Evolutionary conservation across 208 protist species (phyloP).

Genomic region (Crithidia fasciculata): DNA sequence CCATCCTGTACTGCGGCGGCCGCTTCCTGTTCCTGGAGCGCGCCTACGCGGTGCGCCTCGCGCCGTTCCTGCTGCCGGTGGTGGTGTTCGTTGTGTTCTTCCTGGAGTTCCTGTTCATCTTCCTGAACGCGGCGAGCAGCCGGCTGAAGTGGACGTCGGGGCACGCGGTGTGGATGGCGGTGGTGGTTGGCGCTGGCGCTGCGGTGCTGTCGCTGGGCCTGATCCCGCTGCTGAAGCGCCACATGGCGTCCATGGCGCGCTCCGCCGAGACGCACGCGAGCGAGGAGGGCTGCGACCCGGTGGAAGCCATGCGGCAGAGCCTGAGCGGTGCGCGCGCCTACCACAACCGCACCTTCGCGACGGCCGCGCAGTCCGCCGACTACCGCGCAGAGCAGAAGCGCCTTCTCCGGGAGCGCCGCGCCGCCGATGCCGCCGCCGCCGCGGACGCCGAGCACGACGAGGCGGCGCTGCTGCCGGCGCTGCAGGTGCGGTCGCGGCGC

Average conservation of each 20-base stretch:
- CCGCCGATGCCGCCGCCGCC: neutral
- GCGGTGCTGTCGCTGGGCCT: slow-evolving; percentile 40
- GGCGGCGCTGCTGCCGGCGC: neutral
- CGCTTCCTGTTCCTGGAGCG: slow-evolving; percentile 50
- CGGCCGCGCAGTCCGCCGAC: slow-evolving; percentile 10
- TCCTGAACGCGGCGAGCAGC: slow-evolving; percentile 58
- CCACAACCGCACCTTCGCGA: slow-evolving; percentile 15
- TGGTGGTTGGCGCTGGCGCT: slow-evolving; percentile 45
- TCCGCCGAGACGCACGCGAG: slow-evolving; percentile 29
- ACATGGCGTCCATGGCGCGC: slow-evolving; percentile 20
- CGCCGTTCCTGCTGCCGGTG: slow-evolving; percentile 48
- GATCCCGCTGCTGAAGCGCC: slow-evolving; percentile 53
- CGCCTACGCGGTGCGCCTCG: slow-evolving; percentile 37
- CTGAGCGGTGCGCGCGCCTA: slow-evolving; percentile 28
- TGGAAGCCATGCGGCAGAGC: slow-evolving; percentile 41
- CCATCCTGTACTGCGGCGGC: slow-evolving; percentile 41
- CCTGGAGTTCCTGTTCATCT: slow-evolving; percentile 76
- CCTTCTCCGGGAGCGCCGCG: neutral
- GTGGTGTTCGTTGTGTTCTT: slow-evolving; percentile 57
- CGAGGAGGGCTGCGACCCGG: slow-evolving; percentile 29
- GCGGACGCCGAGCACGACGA: slow-evolving; percentile 4
- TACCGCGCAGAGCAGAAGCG: slow-evolving; percentile 10
- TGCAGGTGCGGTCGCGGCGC: neutral
- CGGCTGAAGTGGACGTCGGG: too few species aligned
- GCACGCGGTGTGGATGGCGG: slow-evolving; percentile 36